These are phyloP conservation scores for Paecilomyces formosus DNA, from an alignment of 2,329 filamentous ascomycete species.

Conservation along the genomic window DNA sequence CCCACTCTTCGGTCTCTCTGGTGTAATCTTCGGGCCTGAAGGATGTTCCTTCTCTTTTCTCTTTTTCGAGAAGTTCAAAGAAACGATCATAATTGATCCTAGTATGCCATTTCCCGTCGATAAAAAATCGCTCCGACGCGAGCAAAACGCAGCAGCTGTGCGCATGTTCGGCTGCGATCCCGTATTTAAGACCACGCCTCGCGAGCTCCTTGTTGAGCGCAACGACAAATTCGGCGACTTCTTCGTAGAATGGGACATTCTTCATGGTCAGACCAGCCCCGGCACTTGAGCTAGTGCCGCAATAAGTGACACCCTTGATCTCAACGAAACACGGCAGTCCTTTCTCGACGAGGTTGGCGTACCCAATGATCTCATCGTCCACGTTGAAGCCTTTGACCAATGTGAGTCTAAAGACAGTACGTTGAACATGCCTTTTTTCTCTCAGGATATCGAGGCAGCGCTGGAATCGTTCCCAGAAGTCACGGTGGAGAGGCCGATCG, in stretches of 20 bases:
- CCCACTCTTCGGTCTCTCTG: slow-evolving; percentile 86
- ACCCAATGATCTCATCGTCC: slow-evolving; percentile 84
- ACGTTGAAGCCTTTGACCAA: slow-evolving; percentile 98
- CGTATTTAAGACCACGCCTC: slow-evolving; percentile 68
- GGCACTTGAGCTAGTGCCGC: slow-evolving; percentile 78
- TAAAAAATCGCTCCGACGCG: slow-evolving; percentile 71
- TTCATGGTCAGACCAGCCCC: slow-evolving; percentile 89
- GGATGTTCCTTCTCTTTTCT: slow-evolving; percentile 48
- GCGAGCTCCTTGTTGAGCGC: slow-evolving; percentile 64
- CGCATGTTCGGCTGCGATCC: slow-evolving; percentile 88
- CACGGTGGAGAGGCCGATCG: slow-evolving; percentile 83
- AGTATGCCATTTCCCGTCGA: slow-evolving; percentile 78
- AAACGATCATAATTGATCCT: slow-evolving; percentile 85
- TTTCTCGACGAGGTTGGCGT: slow-evolving; percentile 79
- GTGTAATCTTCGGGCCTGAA: slow-evolving; percentile 91
- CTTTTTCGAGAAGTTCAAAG: slow-evolving; percentile 72
- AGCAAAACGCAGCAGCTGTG: slow-evolving; percentile 90
- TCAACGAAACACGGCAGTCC: slow-evolving; percentile 89
- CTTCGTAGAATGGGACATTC: slow-evolving; percentile 93
- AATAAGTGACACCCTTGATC: slow-evolving; percentile 95
- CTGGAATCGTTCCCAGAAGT: slow-evolving; percentile 96
- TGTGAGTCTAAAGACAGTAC: slow-evolving; percentile 90
- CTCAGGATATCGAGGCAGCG: slow-evolving; percentile 83
- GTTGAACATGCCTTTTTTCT: slow-evolving; percentile 73
- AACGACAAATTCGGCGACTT: slow-evolving; percentile 74